Evolutionary conservation across 1,284 basidiomycete genomes (phyloP), one percentile per base, ranked within the genome.

Genomic region (Gastroboletus turbinatus): DNA sequence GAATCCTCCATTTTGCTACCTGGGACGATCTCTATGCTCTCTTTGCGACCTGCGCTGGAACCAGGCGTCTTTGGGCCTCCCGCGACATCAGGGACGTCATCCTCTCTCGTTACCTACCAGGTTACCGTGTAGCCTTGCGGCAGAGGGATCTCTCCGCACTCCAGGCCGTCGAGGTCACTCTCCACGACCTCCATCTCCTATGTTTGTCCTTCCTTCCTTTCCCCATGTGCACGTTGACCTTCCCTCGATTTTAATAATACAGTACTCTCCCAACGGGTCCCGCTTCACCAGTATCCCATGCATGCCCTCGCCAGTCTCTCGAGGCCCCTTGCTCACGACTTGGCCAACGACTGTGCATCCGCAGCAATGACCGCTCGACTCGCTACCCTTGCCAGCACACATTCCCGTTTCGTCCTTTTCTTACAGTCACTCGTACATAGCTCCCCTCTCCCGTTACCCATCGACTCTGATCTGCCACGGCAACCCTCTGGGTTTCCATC

Each of bases 321-420:
- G 13, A 71, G 73, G 4, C 62, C 72, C 1, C 29, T 51, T 11
- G 60, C 63, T 36, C 73, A 72, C 29, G 68, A 70, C 17, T 56
- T 71, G 7, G 70, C 76, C 11, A 74, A 76, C 47, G 72, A 76
- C 46, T 64, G 11, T 33, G 29, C 56, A 16, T 25, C 53, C n/a
- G 30, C 57, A 7, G 30, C 69, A 23, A 65, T 67, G 39, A 76
- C 78, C 2, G 54, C 69, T 13, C 76, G 74, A 39, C 72, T 87
- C 29, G 72, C 77, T 27, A 67, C 75, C 2, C 73, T 88, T 17
- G 74, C 83, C 2, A 78, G 78, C 23, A 80, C 82, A 1, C 87
- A 91, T 64, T 87, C 88, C 14, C 82, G 88, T n/a, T 81, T 87
- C 61, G 84, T 90, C 23, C 78, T 91, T 11, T 73, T 88, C 13